Conservation (phyloP, 805 yeast genomes). For the Schwanniomyces pseudopolymorphus region DNA sequence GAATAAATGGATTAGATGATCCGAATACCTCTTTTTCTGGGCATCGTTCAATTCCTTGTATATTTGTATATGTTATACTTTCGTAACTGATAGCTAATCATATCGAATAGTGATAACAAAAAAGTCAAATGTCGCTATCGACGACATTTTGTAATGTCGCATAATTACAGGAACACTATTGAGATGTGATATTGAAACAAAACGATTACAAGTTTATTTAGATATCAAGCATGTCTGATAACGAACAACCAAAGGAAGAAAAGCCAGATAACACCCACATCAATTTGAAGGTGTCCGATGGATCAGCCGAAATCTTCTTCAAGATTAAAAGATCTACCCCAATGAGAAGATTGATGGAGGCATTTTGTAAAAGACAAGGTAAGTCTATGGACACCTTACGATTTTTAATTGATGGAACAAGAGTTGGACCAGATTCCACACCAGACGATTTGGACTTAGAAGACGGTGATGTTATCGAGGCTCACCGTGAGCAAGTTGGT, state of each 20-base stretch:
- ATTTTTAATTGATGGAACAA: conserved; percentile 90
- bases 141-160: conserved; percentile 1
- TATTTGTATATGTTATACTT: no score
- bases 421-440: conserved; percentile 84
- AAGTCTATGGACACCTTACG: conserved; percentile 79
- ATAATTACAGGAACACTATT: background rate
- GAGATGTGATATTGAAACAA: background rate
- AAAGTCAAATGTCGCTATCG: no score
- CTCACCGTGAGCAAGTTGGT: conserved; percentile 92
- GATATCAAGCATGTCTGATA: conserved; percentile 18
- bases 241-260: conserved; percentile 42
- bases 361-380: conserved; percentile 97
- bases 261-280: conserved; percentile 66
- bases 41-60: no score
- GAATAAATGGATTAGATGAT: no score
- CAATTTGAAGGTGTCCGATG: conserved; percentile 92
- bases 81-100: no score
- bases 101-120: no score
- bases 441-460: conserved; percentile 92
- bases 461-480: conserved; percentile 95
- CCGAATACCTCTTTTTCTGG: no score
- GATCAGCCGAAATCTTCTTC: conserved; percentile 90
- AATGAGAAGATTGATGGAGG: conserved; percentile 92
- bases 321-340: conserved; percentile 92
- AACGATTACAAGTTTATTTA: background rate